These are phyloP conservation scores for Aquilaria malaccensis DNA, from an alignment of 345 rosid genomes.

Conservation along the genomic window DNA sequence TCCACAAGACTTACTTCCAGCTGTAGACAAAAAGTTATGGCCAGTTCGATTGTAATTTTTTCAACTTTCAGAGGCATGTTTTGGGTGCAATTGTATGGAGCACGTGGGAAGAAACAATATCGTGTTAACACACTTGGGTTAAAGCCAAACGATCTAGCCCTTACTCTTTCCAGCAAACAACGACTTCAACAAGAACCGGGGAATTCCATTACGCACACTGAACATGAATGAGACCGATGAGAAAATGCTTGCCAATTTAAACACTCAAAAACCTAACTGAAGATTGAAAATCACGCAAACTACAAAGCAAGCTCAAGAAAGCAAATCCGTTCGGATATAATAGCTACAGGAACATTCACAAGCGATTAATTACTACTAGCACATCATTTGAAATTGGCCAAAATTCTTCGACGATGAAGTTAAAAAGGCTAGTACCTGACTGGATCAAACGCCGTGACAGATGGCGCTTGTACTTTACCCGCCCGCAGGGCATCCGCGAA, in stretches of 20 bases:
- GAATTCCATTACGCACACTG: not conserved
- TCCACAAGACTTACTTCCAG: too few species aligned
- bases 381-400: not conserved
- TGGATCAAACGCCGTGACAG: slow-evolving; percentile 10
- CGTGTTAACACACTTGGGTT: too few species aligned
- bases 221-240: not conserved
- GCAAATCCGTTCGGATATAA: not conserved
- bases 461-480: too few species aligned
- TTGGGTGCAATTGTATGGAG: too few species aligned
- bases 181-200: slow-evolving; percentile 5
- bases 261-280: not conserved
- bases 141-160: too few species aligned
- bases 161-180: slow-evolving; percentile 13
- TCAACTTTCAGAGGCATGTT: too few species aligned
- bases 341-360: not conserved
- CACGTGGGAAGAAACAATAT: too few species aligned
- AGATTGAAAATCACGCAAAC: not conserved
- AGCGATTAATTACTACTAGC: not conserved
- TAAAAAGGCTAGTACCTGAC: slow-evolving; percentile 12
- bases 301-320: too few species aligned
- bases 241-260: not conserved
- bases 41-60: too few species aligned
- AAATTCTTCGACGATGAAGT: not conserved
- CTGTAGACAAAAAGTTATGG: too few species aligned
- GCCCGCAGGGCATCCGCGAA: too few species aligned